A percentile compares a stretch with the other conserved stretches of the same genome.
phyloP scores from a whole-genome alignment of 805 yeast species.

The Candida nemodendra region DNA sequence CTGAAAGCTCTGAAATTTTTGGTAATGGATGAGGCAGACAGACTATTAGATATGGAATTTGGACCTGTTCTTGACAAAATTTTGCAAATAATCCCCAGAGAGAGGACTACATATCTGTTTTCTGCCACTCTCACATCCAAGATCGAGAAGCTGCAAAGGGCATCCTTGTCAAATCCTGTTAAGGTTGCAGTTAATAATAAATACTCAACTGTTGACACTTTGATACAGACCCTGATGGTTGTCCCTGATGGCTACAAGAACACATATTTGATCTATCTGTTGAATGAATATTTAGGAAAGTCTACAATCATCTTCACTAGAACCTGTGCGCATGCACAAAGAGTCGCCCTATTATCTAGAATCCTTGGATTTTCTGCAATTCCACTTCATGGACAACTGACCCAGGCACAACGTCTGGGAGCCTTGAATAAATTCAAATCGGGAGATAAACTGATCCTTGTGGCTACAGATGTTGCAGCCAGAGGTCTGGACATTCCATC shows the following conservation, averaged over 20 bases:
- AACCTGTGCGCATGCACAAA: slow-evolving; percentile 93
- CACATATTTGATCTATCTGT: slow-evolving; percentile 75
- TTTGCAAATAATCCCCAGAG: slow-evolving; percentile 76
- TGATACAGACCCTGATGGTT: slow-evolving; percentile 83
- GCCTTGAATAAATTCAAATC: slow-evolving; percentile 77
- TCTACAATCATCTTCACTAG: slow-evolving; percentile 87
- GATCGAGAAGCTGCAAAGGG: slow-evolving; percentile 91
- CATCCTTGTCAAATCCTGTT: slow-evolving; percentile 85
- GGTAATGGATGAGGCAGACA: slow-evolving; percentile 97
- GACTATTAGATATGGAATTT: slow-evolving; percentile 92
- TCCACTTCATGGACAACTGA: slow-evolving; percentile 90
- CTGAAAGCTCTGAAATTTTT: slow-evolving; percentile 74
- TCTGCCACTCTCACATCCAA: slow-evolving; percentile 98
- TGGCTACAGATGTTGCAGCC: slow-evolving; percentile 90
- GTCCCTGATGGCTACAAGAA: slow-evolving; percentile 92
- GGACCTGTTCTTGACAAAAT: slow-evolving; percentile 92
- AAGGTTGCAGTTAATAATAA: slow-evolving; percentile 86
- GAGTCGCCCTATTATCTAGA: slow-evolving; percentile 79
- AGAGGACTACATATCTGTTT: slow-evolving; percentile 80
- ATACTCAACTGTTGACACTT: slow-evolving; percentile 92
- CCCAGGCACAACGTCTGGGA: slow-evolving; percentile 82
- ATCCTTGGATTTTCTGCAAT: slow-evolving; percentile 83
- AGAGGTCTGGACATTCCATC: slow-evolving; percentile 96
- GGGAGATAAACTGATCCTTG: slow-evolving; percentile 64
- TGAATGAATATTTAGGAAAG: slow-evolving; percentile 83